phyloP scores from a whole-genome alignment of 2,329 filamentous ascomycete genomes.

The Laburnicola sp. region DNA sequence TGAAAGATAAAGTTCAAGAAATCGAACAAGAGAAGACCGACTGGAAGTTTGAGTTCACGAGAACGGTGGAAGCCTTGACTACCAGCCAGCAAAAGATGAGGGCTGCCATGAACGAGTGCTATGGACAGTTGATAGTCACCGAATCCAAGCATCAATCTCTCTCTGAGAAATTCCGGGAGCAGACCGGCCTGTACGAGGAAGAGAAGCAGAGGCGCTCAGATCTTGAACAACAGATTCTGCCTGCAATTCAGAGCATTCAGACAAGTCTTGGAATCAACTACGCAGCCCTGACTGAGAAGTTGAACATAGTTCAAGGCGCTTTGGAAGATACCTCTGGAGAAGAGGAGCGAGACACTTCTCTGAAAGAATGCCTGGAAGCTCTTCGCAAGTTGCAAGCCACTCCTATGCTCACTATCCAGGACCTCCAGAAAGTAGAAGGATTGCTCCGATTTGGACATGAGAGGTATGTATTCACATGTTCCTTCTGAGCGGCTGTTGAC shows the following conservation, averaged over 20 bases:
- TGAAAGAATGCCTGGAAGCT: conserved; percentile 23
- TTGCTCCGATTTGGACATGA: conserved; percentile 29
- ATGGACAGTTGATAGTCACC: conserved; percentile 13
- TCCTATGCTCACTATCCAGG: conserved; percentile 23
- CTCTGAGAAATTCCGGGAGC: conserved; percentile 15
- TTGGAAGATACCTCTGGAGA: conserved; percentile 8
- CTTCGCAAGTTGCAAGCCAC: conserved; percentile 22
- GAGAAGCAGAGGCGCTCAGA: conserved; percentile 26
- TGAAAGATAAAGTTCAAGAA: conserved; percentile 24
- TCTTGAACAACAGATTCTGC: conserved; percentile 26
- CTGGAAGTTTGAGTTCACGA: conserved; percentile 18
- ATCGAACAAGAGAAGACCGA: conserved; percentile 24
- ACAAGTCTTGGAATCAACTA: conserved; percentile 16
- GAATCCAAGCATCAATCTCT: conserved; percentile 19
- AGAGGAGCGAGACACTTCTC: neutral
- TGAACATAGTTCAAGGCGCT: conserved; percentile 17
- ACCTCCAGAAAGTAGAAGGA: conserved; percentile 26
- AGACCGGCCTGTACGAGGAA: conserved; percentile 17
- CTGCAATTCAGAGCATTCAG: conserved; percentile 21
- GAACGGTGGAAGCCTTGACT: conserved; percentile 13
- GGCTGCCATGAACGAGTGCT: conserved; percentile 21
- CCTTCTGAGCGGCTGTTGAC: neutral
- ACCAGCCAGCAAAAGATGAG: conserved; percentile 21
- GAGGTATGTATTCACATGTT: conserved; percentile 16
- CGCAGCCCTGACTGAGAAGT: conserved; percentile 17